phyloP scores from a whole-genome alignment of 2,329 filamentous ascomycete species.

The Pleurostoma richardsiae region DNA sequence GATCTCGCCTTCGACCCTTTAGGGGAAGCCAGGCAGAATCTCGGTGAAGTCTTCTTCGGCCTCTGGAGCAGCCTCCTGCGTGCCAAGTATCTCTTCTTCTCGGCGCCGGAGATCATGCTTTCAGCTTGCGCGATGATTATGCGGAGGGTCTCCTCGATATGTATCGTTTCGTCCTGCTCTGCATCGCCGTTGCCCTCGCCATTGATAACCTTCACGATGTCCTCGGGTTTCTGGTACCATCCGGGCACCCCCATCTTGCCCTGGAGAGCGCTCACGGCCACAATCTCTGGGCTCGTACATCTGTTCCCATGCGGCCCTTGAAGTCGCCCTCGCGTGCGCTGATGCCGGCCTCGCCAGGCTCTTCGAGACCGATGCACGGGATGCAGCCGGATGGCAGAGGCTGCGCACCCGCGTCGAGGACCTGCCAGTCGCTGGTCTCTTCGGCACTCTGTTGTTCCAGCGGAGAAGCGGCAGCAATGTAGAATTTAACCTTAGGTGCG shows the following conservation, averaged over 20 bases:
- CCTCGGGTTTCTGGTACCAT: constrained; percentile 67
- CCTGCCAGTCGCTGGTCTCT: constrained; percentile 79
- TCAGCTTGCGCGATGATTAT: constrained; percentile 68
- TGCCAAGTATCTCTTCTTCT: constrained; percentile 28
- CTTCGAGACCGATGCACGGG: constrained; percentile 80
- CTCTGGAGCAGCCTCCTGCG: no score
- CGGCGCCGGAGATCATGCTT: constrained; percentile 48
- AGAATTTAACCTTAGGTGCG: constrained; percentile 73
- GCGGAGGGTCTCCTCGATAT: constrained; percentile 65
- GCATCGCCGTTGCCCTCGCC: constrained; percentile 67
- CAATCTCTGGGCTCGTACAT: constrained; percentile 61
- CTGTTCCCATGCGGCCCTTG: constrained; percentile 79
- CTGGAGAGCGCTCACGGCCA: constrained; percentile 27
- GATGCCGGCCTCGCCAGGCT: constrained; percentile 81
- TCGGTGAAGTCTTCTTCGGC: constrained; percentile 11
- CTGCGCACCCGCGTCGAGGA: constrained; percentile 69
- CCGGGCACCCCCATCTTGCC: constrained; percentile 71
- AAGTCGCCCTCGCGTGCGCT: constrained; percentile 84
- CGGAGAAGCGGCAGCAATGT: constrained; percentile 81
- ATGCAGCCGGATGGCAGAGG: constrained; percentile 68
- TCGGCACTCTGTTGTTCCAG: constrained; percentile 75
- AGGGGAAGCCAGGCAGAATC: constrained; percentile 68
- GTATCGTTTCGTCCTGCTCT: constrained; percentile 60
- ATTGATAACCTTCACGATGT: constrained; percentile 60
- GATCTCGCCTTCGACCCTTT: constrained; percentile 79